These are phyloP conservation scores for Thraustochytrium sp. DNA, from an alignment of 352 stramenopile species.

Conservation along the genomic window DNA sequence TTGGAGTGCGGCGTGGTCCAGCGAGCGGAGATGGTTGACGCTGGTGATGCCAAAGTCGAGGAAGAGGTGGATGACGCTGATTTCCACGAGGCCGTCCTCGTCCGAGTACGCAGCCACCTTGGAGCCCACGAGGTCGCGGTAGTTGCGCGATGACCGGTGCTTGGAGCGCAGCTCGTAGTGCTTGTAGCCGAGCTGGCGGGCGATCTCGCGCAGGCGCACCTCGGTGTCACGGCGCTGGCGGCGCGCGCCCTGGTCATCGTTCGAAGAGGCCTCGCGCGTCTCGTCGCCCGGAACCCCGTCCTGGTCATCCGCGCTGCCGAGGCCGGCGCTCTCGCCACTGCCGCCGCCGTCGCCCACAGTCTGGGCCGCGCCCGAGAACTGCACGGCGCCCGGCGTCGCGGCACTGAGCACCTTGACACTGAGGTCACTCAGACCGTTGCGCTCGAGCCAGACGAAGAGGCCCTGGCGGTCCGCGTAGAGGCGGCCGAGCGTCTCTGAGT, in stretches of 20 bases:
- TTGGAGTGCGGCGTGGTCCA: slow-evolving; percentile 15
- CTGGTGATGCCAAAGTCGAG: slow-evolving; percentile 39
- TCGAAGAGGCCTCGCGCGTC: too few relatives aligned
- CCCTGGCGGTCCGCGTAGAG: slow-evolving; percentile 22
- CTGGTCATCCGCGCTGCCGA: too few relatives aligned
- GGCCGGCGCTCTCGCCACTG: neutral
- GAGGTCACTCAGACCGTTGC: slow-evolving; percentile 21
- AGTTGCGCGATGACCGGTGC: slow-evolving; percentile 11
- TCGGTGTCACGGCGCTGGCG: neutral
- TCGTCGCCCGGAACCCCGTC: too few relatives aligned
- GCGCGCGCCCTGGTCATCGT: neutral
- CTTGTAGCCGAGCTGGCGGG: slow-evolving; percentile 32
- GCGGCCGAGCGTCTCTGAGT: neutral
- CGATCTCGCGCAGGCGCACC: slow-evolving; percentile 2
- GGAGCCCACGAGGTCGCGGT: slow-evolving; percentile 23
- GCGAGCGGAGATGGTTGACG: neutral
- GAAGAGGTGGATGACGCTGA: slow-evolving; percentile 29
- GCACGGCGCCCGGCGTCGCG: too few relatives aligned
- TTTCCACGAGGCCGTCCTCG: slow-evolving; percentile 25
- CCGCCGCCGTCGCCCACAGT: too few relatives aligned
- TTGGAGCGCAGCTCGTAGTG: neutral
- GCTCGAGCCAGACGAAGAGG: slow-evolving; percentile 25
- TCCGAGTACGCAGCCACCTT: neutral
- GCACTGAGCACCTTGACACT: slow-evolving; percentile 25
- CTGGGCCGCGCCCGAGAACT: too few relatives aligned